Evolutionary conservation across 306 rosid species (phyloP), one percentile per base, ranked within the genome.

Genomic region (Rosa rugosa): DNA sequence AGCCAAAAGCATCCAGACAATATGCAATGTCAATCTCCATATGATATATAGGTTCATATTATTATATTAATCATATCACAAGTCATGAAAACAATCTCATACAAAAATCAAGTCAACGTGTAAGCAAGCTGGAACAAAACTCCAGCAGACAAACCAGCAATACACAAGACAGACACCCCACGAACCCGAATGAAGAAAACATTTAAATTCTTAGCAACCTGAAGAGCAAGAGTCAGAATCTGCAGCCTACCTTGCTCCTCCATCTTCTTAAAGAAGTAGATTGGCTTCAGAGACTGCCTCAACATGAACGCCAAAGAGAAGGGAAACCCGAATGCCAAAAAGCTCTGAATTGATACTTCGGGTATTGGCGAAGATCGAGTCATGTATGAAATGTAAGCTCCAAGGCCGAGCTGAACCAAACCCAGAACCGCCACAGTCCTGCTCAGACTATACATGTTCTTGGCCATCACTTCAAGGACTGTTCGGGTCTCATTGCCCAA

Each of bases 251-350:
- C 90, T 79, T 85, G 89, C 80, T 81, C 89, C 71, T 88, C 94
- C 94, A 88, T 90, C 74, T 88, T 88, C 88, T 69, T 86, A 70
- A 85, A 86, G 89, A 88, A 90, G 79, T 54, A 68, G 75, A 90
- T 85, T 9, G 94, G 87, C 84, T 89, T 89, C 87, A 92, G 46
- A 0, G 88, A 78, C 17, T 87, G 92, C 4, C 99, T 73, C 78
- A 95, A n/a, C 89, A 90, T 51, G 67, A 95, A 87, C 0, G 99
- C 99, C 81, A 95, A 0, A 0, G 93, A 79, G 56, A 91, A 86
- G 0, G 98, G 92, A 47, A 93, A 90, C 34, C 96, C 97, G 56
- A 95, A 91, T 18, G 97, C 97, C 80, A 86, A 11, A 1, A 91
- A 71, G 80, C 96, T 89, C 79, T 91, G 95, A 42, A 85, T 81